Evolutionary conservation across 495 filamentous ascomycete species (phyloP).

Genomic region (Annulohypoxylon maeteangense): DNA sequence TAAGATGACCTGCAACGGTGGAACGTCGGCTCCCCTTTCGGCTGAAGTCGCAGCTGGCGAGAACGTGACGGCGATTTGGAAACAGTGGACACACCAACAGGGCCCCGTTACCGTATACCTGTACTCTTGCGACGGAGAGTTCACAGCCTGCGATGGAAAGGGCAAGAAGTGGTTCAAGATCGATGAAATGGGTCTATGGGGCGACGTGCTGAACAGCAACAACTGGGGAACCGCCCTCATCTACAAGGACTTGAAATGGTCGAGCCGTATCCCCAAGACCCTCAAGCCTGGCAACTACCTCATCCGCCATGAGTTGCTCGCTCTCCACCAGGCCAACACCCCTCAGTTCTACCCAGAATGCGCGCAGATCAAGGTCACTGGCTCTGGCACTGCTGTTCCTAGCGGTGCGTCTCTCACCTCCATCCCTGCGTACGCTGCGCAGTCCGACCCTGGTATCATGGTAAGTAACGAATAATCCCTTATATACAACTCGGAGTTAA

Average conservation of each 20-base stretch:
- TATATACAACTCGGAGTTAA: not conserved
- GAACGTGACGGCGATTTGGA: slow-evolving; percentile 62
- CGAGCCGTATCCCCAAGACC: slow-evolving; percentile 60
- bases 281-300: slow-evolving; percentile 68
- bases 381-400: slow-evolving; percentile 59
- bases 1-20: slow-evolving; percentile 67
- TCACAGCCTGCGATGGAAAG: slow-evolving; percentile 58
- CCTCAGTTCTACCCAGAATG: slow-evolving; percentile 72
- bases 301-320: slow-evolving; percentile 68
- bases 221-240: slow-evolving; percentile 64
- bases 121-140: slow-evolving; percentile 61
- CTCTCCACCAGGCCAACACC: slow-evolving; percentile 68
- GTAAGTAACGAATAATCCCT: slow-evolving; percentile 40
- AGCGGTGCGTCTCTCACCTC: slow-evolving; percentile 55
- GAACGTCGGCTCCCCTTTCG: slow-evolving; percentile 55
- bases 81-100: slow-evolving; percentile 67
- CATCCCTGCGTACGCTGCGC: slow-evolving; percentile 63
- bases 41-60: slow-evolving; percentile 59
- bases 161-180: slow-evolving; percentile 69
- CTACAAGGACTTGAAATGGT: slow-evolving; percentile 61
- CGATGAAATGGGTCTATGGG: slow-evolving; percentile 63
- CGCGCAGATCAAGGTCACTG: slow-evolving; percentile 64
- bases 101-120: slow-evolving; percentile 68
- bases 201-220: slow-evolving; percentile 54
- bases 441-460: slow-evolving; percentile 63